phyloP scores from a whole-genome alignment of 140 eudicot genomes.

The Oenanthe javanica region DNA sequence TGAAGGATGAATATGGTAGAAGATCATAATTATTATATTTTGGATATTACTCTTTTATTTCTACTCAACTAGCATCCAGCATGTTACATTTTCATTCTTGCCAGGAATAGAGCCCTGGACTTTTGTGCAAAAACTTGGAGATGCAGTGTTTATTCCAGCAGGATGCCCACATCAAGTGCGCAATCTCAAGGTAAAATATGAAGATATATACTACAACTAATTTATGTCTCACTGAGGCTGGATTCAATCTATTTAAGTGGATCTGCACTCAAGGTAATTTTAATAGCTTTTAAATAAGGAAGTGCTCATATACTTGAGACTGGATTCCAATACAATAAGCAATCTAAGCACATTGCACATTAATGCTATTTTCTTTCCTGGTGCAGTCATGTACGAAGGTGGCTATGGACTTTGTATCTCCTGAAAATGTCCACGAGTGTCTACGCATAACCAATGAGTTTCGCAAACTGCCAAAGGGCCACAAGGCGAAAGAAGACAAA shows the following conservation, averaged over 20 bases:
- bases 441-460: neutral
- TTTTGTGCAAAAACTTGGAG: constrained; percentile 79
- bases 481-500: neutral
- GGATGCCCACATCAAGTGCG: constrained; percentile 99
- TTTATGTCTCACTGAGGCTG: neutral
- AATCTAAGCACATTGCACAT: too few relatives aligned
- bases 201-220: neutral
- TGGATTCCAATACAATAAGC: too few relatives aligned
- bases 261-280: too few relatives aligned
- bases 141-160: constrained; percentile 96
- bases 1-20: constrained; percentile 80
- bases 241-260: neutral
- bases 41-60: neutral
- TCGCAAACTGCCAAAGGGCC: neutral
- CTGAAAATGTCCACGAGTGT: neutral
- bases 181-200: constrained; percentile 58
- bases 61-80: neutral
- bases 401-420: constrained; percentile 7
- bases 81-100: neutral
- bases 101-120: constrained; percentile 90
- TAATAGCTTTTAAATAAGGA: neutral
- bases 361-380: neutral
- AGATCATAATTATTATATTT: neutral
- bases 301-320: neutral
- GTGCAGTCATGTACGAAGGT: neutral